Base-by-base conservation (phyloP, 1,139 yeast genomes). In the Candida tunisiensis region DNA sequence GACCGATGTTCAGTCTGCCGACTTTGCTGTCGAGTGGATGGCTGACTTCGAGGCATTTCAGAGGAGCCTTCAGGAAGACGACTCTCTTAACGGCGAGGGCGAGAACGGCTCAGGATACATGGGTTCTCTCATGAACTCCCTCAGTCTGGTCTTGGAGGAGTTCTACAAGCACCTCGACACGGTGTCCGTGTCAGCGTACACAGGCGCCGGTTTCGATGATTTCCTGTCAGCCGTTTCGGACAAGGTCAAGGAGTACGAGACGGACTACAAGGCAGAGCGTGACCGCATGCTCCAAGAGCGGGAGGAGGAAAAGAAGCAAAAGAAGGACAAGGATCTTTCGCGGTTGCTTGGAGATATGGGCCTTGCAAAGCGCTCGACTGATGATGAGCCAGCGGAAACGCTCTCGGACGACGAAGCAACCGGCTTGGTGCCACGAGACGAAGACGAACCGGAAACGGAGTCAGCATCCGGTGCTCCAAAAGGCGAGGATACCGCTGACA, bases 1-100 rank as follows among this genome's bases (percentile, higher is more conserved):
- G 55, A 80, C 91, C 2, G 99, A 91, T 52, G 85, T 78, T 6
- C 62, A 74, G 41, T 73, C 74, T 34, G 82, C 92, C 1, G 73
- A 68, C 29, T 83, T 83, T 54, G 95, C 94, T 16, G 74, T 72
- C 47, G 93, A 82, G 38, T 91, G 99, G 99, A 83, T 91, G 96
- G 68, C 74, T 3, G 98, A 91, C 52, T 91, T 91, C 51, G 96
- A 88, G 51, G 62, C 70, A 12, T 91, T 91, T 58, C 98, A 88
- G 51, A 57, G 55, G 21, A 93, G 93, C 1, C 57, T 85, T 34
- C 62, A 65, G 39, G 60, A 62, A 43, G 65, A 60, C 32, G 66
- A 50, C 19, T 74, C 77, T 25, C 51, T 69, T 31, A 73, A 69
- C 38, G 78, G 72, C 21, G 77, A 73, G 28, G 54, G 62, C 8